These are phyloP conservation scores for Paulownia fortunei DNA, from an alignment of 257 asterid species.

Conservation along the genomic window DNA sequence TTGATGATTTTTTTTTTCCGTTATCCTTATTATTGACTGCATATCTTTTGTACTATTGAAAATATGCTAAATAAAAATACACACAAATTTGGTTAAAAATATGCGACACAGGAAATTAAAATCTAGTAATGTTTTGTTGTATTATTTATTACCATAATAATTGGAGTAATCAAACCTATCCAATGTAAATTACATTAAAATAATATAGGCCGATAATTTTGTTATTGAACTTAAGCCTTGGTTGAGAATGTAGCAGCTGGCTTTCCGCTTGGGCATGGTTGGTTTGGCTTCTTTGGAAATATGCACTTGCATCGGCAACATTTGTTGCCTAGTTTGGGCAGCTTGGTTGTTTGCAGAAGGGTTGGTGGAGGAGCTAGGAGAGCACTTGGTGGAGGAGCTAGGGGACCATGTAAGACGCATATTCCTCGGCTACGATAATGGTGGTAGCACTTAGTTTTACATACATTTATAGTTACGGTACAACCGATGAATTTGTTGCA, in stretches of 20 bases:
- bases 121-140: neutral
- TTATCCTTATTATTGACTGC: neutral
- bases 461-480: neutral
- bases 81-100: neutral
- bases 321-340: neutral
- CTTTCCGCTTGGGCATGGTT: neutral
- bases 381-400: too few species aligned
- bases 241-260: too few species aligned
- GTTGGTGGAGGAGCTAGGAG: too few species aligned
- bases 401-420: too few species aligned
- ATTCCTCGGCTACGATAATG: neutral
- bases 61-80: neutral
- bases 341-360: too few species aligned
- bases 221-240: too few species aligned
- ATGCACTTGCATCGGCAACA: neutral
- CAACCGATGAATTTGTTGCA: neutral
- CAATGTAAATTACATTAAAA: neutral
- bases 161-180: neutral
- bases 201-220: neutral
- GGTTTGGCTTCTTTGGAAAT: neutral
- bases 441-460: neutral
- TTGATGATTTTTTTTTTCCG: too few species aligned
- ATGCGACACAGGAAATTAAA: too few species aligned
- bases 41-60: neutral
- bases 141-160: neutral